phyloP scores from a whole-genome alignment of 148 eudicot genomes.

The Dysphania ambrosioides region DNA sequence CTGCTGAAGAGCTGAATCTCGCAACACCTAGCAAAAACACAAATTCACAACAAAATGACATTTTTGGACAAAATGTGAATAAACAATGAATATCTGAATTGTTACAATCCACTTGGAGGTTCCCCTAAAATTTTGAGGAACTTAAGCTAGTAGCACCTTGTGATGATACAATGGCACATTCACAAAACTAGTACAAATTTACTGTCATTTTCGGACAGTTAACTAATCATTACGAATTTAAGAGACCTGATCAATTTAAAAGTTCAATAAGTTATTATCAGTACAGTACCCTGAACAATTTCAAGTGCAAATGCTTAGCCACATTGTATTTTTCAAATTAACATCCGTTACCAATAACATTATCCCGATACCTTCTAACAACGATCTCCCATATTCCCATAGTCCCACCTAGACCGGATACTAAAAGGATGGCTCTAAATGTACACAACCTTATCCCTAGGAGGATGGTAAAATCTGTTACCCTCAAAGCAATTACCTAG shows the following conservation, averaged over 20 bases:
- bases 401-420: neutral
- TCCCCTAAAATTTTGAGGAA: neutral
- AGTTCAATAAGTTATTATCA: neutral
- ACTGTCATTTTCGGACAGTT: neutral
- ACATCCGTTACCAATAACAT: neutral
- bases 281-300: neutral
- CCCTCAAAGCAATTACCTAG: neutral
- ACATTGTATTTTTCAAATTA: neutral
- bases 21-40: slow-evolving; percentile 33
- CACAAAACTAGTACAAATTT: neutral
- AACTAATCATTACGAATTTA: neutral
- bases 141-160: neutral
- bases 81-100: neutral
- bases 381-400: neutral
- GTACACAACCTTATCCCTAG: neutral
- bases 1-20: slow-evolving; percentile 39
- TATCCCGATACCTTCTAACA: neutral
- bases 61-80: neutral
- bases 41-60: neutral
- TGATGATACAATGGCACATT: neutral
- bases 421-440: neutral
- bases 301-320: neutral
- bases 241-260: neutral
- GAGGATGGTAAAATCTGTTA: neutral
- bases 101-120: neutral